These are phyloP conservation scores for Bonnemaisonia californica DNA, from an alignment of 31 red algal genomes.

Conservation along the genomic window DNA sequence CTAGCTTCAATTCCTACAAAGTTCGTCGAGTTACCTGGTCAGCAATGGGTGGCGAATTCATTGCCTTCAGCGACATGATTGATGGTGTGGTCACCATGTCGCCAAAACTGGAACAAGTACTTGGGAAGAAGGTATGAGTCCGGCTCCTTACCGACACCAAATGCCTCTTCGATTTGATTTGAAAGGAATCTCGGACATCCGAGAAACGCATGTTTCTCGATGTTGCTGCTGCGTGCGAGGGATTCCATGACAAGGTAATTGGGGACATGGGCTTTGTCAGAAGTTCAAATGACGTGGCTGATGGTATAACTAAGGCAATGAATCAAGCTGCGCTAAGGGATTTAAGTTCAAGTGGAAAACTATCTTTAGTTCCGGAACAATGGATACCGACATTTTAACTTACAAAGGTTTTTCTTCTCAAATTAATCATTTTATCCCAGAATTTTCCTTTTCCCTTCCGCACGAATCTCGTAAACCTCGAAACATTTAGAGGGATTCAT, in stretches of 20 bases:
- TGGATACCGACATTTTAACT: background rate
- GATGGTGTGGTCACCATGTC: background rate
- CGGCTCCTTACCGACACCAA: no score
- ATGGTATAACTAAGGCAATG: background rate
- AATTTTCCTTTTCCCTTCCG: background rate
- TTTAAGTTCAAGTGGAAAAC: background rate
- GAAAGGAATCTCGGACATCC: conserved; percentile 22
- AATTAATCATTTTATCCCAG: background rate
- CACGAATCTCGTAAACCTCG: conserved; percentile 10
- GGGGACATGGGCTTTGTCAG: background rate
- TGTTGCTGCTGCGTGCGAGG: background rate
- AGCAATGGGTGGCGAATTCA: background rate
- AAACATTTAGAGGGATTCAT: background rate
- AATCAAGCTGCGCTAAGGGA: background rate
- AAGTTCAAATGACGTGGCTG: conserved; percentile 1
- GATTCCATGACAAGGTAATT: conserved; percentile 2
- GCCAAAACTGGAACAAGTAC: background rate
- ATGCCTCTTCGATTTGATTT: conserved; percentile 31
- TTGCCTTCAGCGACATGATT: no score
- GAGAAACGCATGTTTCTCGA: conserved; percentile 27
- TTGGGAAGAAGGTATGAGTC: background rate
- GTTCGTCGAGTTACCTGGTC: conserved; percentile 12
- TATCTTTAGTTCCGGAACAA: background rate
- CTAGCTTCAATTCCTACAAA: conserved; percentile 19
- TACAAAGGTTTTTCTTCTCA: background rate